Percentiles rank a stretch among this genome's conserved stretches.
Evolutionary conservation across 371 early-diverging fungal species (phyloP).

Genomic region (Quaeritorhiza haematococci): DNA sequence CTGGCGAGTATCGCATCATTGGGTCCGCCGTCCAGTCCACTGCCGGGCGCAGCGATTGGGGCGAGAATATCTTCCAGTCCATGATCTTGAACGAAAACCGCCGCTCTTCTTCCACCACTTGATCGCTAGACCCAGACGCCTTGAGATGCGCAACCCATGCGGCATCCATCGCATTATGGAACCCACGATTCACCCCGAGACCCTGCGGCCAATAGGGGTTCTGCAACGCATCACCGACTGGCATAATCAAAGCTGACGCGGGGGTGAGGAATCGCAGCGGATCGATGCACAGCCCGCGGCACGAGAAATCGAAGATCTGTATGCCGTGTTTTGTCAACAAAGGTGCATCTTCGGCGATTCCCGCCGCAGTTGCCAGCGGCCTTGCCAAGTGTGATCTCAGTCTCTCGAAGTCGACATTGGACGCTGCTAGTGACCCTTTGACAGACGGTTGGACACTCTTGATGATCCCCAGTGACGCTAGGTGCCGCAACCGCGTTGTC

Average conservation of each 20-base stretch:
- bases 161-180: slow-evolving; percentile 32
- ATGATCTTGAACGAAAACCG: slow-evolving; percentile 12
- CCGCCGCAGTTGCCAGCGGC: slow-evolving; percentile 16
- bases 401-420: slow-evolving; percentile 26
- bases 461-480: slow-evolving; percentile 20
- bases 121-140: not conserved
- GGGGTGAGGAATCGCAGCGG: slow-evolving; percentile 1
- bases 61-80: slow-evolving; percentile 21
- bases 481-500: slow-evolving; percentile 16
- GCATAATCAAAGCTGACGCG: slow-evolving; percentile 16
- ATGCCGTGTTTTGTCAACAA: slow-evolving; percentile 28
- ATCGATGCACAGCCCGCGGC: slow-evolving; percentile 23
- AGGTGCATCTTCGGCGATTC: slow-evolving; percentile 20
- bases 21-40: slow-evolving; percentile 31
- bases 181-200: slow-evolving; percentile 38
- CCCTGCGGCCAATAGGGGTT: slow-evolving; percentile 45
- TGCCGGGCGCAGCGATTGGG: not conserved
- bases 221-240: slow-evolving; percentile 37
- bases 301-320: slow-evolving; percentile 37
- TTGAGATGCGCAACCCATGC: slow-evolving; percentile 18
- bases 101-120: slow-evolving; percentile 11
- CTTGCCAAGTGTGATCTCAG: slow-evolving; percentile 26
- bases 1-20: slow-evolving; percentile 17
- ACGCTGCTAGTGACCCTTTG: slow-evolving; percentile 13
- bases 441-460: slow-evolving; percentile 8